Evolutionary conservation across 768 basidiomycete species (phyloP), one percentile per base, ranked within the genome.

Genomic region (Mycena filopes): DNA sequence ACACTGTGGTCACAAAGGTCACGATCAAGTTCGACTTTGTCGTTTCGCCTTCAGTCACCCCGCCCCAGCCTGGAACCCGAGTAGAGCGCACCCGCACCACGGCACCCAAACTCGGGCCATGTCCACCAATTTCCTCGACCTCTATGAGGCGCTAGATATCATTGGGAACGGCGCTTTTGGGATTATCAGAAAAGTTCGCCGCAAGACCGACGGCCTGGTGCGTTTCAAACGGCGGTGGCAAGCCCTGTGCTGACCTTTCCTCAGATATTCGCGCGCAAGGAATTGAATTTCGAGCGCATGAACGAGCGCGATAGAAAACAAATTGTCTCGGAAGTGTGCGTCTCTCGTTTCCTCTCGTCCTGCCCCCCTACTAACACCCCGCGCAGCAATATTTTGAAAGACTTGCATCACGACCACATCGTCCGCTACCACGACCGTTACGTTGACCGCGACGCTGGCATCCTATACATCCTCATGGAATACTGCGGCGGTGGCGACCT

Each of bases 151-250:
- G 9, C 83, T 96, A 49, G 95, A 96, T 68, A 85, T 98, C 61
- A 97, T 99, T 49, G 98, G 98, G 5, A 98, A 96, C 72, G 98
- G 98, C 28, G 94, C 93, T 6, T 99, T 99, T 81, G 98, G 98
- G 2, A 94, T 99, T 65, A 99, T 99, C 69, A 89, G 95, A 64
- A 98, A 98, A 81, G 96, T 98, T 15, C 83, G 89, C 66, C 82
- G 95, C 71, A 94, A 93, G 76, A 79, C 85, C 16, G 96, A 98
- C 77, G 93, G 94, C 36, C 72, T 87, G 76, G 95, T 96, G 69
- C 68, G 92, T 86, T 21, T 29, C 53, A 45, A 54, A 20, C 16
- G 68, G 25, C 36, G 26, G 54, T 59, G 36, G 41, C 64, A 66
- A 69, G 28, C 20, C 21, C 38, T 16, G 9, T 36, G 36, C 40